These are phyloP conservation scores for Acacia crassicarpa DNA, from an alignment of 306 rosid species.

Conservation along the genomic window DNA sequence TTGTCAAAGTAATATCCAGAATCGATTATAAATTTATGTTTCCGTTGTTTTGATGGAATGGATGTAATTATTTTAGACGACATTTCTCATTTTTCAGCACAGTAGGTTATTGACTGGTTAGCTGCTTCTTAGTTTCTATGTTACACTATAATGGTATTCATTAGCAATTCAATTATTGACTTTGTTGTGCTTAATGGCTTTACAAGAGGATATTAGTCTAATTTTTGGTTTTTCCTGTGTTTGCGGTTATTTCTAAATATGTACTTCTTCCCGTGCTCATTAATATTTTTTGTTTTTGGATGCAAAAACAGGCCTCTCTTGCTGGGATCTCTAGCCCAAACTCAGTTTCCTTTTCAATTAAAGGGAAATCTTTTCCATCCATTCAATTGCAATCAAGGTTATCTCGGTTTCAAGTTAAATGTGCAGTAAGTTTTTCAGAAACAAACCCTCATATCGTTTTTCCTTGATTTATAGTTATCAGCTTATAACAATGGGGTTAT, in stretches of 20 bases:
- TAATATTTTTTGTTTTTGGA: constrained; percentile 29
- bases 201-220: neutral
- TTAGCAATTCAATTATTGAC: neutral
- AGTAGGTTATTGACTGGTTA: neutral
- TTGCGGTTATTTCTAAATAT: neutral
- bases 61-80: neutral
- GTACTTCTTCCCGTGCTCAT: neutral
- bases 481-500: neutral
- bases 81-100: neutral
- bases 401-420: constrained; percentile 49
- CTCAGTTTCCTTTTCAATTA: constrained; percentile 54
- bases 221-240: neutral
- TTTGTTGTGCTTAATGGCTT: neutral
- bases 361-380: constrained; percentile 46
- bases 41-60: neutral
- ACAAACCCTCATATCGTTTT: neutral
- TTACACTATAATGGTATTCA: neutral
- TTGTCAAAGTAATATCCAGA: neutral
- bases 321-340: constrained; percentile 41
- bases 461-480: neutral
- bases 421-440: constrained; percentile 51
- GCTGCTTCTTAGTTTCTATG: neutral
- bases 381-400: constrained; percentile 35
- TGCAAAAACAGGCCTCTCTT: constrained; percentile 45
- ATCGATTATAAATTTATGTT: neutral